Conservation (phyloP, 2,329 filamentous ascomycete species). For the Knoxdaviesia capensis region DNA sequence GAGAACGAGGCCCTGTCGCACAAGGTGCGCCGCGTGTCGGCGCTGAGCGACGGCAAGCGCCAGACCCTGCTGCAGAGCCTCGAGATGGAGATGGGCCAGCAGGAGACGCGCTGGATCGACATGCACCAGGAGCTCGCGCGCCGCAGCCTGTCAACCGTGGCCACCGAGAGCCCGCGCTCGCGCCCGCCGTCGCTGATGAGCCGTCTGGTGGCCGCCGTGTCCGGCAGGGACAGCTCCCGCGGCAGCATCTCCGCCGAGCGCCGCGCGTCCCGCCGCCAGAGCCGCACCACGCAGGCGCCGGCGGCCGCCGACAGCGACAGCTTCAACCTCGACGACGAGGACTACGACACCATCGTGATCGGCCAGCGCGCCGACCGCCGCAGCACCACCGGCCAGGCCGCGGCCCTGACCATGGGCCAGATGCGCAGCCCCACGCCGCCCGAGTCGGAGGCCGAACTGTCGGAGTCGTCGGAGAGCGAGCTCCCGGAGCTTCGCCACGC, state of each 20-base stretch:
- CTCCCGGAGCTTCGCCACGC: background rate
- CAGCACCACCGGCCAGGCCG: slow-evolving; percentile 1
- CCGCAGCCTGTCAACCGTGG: slow-evolving; percentile 27
- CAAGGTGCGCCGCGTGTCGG: slow-evolving; percentile 8
- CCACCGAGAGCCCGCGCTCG: slow-evolving; percentile 9
- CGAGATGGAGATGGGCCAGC: slow-evolving; percentile 39
- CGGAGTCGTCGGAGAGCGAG: slow-evolving; percentile 10
- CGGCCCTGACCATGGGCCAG: slow-evolving; percentile 10
- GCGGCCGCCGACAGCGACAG: background rate
- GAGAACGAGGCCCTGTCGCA: background rate
- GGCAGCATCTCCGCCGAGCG: too few species aligned
- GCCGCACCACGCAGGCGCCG: background rate
- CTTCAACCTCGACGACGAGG: too few species aligned
- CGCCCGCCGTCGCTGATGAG: background rate
- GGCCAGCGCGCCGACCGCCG: slow-evolving; percentile 1
- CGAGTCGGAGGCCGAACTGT: slow-evolving; percentile 20
- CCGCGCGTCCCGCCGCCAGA: slow-evolving; percentile 1
- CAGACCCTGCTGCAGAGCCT: slow-evolving; percentile 34
- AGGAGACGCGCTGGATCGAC: slow-evolving; percentile 38
- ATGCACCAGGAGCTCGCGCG: slow-evolving; percentile 31
- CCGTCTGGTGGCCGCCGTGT: background rate
- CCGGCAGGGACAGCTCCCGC: too few species aligned
- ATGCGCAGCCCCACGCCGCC: slow-evolving; percentile 33
- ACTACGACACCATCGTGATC: too few species aligned
- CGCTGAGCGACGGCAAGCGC: slow-evolving; percentile 17